Percentiles rank a stretch among this genome's conserved stretches.
Conservation (phyloP, 495 filamentous ascomycete species). For the Usnea hakonensis region DNA sequence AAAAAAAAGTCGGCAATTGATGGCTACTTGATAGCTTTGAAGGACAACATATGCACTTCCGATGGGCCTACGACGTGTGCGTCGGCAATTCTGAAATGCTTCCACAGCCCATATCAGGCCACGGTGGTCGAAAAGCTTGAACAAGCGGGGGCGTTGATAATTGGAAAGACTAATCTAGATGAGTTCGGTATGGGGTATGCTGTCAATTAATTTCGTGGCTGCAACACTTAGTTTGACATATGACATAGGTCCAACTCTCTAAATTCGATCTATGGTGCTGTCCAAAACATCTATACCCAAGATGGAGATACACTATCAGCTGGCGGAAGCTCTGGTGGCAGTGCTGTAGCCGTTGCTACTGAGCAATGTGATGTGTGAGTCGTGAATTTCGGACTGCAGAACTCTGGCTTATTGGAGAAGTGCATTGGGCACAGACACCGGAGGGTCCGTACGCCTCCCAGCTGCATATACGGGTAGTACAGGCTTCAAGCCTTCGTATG, state of each 20-base stretch:
- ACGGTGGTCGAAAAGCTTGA: conserved; percentile 66
- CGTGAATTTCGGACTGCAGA: neutral
- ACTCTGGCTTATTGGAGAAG: conserved; percentile 29
- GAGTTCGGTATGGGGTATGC: conserved; percentile 90
- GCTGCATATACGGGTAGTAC: conserved; percentile 83
- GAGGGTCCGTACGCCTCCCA: conserved; percentile 84
- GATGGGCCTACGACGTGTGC: conserved; percentile 70
- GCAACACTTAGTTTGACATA: conserved; percentile 4
- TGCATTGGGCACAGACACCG: conserved; percentile 89
- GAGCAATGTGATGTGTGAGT: conserved; percentile 59
- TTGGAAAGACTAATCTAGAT: conserved; percentile 86
- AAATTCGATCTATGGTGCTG: conserved; percentile 63
- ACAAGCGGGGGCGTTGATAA: conserved; percentile 54
- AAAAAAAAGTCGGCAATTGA: conserved; percentile 25
- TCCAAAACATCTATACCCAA: conserved; percentile 39
- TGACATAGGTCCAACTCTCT: conserved; percentile 59
- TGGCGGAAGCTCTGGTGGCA: conserved; percentile 91
- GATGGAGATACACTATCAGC: conserved; percentile 48
- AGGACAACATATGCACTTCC: conserved; percentile 81
- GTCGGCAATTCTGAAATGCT: conserved; percentile 63
- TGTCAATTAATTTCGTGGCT: neutral
- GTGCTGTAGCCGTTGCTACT: conserved; percentile 74
- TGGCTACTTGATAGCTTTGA: conserved; percentile 63
- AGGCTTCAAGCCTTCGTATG: conserved; percentile 92
- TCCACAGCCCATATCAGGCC: conserved; percentile 72